Conservation (phyloP, 768 basidiomycete species). For the Gymnopilus dilepis region DNA sequence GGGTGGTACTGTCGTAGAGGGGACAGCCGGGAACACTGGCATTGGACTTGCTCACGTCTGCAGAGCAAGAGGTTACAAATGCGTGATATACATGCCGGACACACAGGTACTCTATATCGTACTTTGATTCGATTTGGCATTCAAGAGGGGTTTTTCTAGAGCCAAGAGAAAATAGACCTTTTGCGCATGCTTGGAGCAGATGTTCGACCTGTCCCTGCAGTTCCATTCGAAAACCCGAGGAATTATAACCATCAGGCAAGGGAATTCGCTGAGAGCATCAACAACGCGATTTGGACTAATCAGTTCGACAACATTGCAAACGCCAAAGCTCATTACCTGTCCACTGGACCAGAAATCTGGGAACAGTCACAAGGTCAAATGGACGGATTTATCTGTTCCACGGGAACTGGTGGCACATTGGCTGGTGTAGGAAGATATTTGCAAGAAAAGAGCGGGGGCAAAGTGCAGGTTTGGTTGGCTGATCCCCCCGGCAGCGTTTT, state of each 20-base stretch:
- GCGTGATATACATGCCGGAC: constrained; percentile 99
- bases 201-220: constrained; percentile 94
- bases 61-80: constrained; percentile 90
- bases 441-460: constrained; percentile 80
- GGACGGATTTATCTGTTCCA: constrained; percentile 93
- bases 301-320: constrained; percentile 98
- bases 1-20: constrained; percentile 97
- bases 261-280: constrained; percentile 73
- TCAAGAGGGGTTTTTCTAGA: constrained; percentile 47
- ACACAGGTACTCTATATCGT: constrained; percentile 61
- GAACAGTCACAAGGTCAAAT: constrained; percentile 79
- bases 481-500: constrained; percentile 97
- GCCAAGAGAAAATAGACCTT: constrained; percentile 98
- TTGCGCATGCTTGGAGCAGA: constrained; percentile 97
- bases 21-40: constrained; percentile 98
- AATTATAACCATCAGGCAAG: constrained; percentile 99
- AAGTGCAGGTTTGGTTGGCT: constrained; percentile 90
- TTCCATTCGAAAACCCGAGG: constrained; percentile 90
- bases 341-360: constrained; percentile 98
- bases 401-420: constrained; percentile 95
- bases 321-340: constrained; percentile 81
- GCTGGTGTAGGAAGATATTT: constrained; percentile 87
- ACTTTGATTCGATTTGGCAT: not conserved
- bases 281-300: constrained; percentile 94
- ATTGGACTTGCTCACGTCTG: constrained; percentile 97